Percentiles rank a stretch among this genome's conserved stretches.
Evolutionary conservation across 1,139 yeast species (phyloP).

Genomic region (Suhomyces anneliseae): DNA sequence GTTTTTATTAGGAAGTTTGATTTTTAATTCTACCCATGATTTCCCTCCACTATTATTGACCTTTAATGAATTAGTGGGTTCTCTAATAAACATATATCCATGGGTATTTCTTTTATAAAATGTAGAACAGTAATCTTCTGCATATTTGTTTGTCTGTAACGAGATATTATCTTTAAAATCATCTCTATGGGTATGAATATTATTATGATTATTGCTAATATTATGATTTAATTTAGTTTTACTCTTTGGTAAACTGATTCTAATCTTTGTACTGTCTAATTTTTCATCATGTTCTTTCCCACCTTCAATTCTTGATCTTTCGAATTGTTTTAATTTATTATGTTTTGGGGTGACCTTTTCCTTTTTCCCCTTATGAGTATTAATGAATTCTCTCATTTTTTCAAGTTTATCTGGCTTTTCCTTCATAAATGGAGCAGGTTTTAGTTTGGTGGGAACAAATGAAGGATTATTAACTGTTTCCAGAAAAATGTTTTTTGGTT

Average conservation of each 20-base stretch:
- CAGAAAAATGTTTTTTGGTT: constrained; percentile 20
- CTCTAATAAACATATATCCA: constrained; percentile 41
- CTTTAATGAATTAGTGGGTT: constrained; percentile 30
- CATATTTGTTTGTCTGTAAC: constrained; percentile 15
- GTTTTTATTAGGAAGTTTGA: constrained; percentile 19
- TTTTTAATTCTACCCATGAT: constrained; percentile 31
- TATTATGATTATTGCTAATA: not conserved
- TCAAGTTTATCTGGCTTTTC: constrained; percentile 5
- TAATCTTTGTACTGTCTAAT: constrained; percentile 3
- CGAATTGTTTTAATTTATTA: constrained; percentile 4
- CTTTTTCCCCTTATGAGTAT: constrained; percentile 1
- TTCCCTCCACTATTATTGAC: constrained; percentile 29
- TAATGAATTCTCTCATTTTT: constrained; percentile 9
- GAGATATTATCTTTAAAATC: constrained; percentile 8
- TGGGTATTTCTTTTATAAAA: constrained; percentile 37
- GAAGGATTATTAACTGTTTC: constrained; percentile 24
- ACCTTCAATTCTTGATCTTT: not conserved
- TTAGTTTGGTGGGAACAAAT: constrained; percentile 21
- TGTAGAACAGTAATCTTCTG: constrained; percentile 32
- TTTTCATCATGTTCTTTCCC: not conserved
- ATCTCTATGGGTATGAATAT: not conserved
- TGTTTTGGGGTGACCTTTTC: not conserved
- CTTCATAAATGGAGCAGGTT: constrained; percentile 8
- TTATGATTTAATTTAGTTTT: not conserved
- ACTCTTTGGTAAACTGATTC: constrained; percentile 5